phyloP scores from a whole-genome alignment of 2,329 filamentous ascomycete genomes.

The Pseudocercospora vitis region DNA sequence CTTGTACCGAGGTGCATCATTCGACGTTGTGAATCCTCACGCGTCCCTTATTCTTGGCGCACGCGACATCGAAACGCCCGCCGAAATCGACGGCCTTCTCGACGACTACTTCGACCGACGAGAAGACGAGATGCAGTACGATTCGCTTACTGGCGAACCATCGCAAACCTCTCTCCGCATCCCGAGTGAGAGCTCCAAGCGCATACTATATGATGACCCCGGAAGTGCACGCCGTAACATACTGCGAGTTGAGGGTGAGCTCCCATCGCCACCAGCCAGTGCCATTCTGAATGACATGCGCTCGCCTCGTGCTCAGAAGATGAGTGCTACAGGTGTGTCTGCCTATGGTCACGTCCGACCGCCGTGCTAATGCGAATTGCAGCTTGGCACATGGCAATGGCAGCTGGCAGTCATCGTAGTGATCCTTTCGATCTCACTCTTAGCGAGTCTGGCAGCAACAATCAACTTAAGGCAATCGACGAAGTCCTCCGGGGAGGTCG shows the following conservation, averaged over 20 bases:
- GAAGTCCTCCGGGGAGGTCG: conserved; percentile 20
- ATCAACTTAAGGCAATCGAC: conserved; percentile 21
- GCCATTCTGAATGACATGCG: conserved; percentile 15
- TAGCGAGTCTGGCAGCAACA: conserved; percentile 27
- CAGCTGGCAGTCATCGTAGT: conserved; percentile 2
- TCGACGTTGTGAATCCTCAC: conserved; percentile 40
- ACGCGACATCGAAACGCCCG: conserved; percentile 35
- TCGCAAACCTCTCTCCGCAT: conserved; percentile 20
- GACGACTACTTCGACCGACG: conserved; percentile 35
- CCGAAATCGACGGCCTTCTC: conserved; percentile 36
- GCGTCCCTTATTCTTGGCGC: conserved; percentile 34
- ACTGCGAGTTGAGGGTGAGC: conserved; percentile 23
- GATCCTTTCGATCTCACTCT: conserved; percentile 34
- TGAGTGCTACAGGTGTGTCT: background rate
- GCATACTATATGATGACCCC: conserved; percentile 31
- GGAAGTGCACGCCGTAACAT: conserved; percentile 34
- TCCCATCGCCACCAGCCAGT: conserved; percentile 13
- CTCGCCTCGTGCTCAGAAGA: conserved; percentile 8
- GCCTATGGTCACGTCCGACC: too few species aligned
- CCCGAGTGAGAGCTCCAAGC: conserved; percentile 23
- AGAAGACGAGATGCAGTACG: conserved; percentile 17
- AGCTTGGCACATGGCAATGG: conserved; percentile 7
- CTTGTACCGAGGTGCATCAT: conserved; percentile 37
- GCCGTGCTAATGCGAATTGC: background rate
- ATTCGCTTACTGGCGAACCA: conserved; percentile 20